phyloP scores from a whole-genome alignment of 2,329 filamentous ascomycete genomes.

The Colletotrichum zoysiae region DNA sequence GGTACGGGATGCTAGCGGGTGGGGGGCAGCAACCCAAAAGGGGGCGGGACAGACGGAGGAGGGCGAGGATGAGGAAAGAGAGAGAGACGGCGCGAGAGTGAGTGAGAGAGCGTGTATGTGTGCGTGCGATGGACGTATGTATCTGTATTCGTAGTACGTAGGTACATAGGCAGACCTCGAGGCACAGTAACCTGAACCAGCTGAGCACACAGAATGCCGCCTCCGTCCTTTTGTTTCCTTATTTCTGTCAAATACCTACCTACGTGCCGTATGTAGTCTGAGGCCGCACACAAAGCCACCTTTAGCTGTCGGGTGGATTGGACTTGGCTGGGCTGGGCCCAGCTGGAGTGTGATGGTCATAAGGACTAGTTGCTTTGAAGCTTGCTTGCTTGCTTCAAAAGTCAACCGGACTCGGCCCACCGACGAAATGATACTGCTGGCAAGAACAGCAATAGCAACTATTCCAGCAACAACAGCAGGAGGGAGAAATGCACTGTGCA shows the following conservation, averaged over 20 bases:
- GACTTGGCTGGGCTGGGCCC: background rate
- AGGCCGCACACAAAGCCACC: background rate
- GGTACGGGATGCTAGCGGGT: slow-evolving; percentile 5
- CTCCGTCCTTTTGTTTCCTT: background rate
- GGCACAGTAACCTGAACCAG: slow-evolving; percentile 5
- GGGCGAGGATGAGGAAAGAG: too few relatives aligned
- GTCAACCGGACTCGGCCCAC: slow-evolving; percentile 16
- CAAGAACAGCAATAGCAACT: background rate
- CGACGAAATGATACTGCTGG: slow-evolving; percentile 12
- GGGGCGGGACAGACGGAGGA: slow-evolving; percentile 13
- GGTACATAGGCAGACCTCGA: background rate
- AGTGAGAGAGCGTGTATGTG: background rate
- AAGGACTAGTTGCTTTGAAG: slow-evolving; percentile 8
- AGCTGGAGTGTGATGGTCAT: slow-evolving; percentile 3
- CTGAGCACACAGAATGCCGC: slow-evolving; percentile 2
- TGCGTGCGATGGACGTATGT: background rate
- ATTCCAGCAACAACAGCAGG: background rate
- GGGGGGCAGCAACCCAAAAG: slow-evolving; percentile 32
- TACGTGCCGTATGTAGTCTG: background rate
- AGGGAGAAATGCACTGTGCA: background rate
- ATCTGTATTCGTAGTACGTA: too few relatives aligned
- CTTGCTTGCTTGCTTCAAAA: background rate
- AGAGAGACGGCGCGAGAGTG: too few relatives aligned
- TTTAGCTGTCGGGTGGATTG: background rate
- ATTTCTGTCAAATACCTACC: background rate